Percentiles rank a stretch among this genome's conserved stretches.
These are phyloP conservation scores for Lactifluus piperatus DNA, from an alignment of 768 basidiomycete species.

Conservation along the genomic window DNA sequence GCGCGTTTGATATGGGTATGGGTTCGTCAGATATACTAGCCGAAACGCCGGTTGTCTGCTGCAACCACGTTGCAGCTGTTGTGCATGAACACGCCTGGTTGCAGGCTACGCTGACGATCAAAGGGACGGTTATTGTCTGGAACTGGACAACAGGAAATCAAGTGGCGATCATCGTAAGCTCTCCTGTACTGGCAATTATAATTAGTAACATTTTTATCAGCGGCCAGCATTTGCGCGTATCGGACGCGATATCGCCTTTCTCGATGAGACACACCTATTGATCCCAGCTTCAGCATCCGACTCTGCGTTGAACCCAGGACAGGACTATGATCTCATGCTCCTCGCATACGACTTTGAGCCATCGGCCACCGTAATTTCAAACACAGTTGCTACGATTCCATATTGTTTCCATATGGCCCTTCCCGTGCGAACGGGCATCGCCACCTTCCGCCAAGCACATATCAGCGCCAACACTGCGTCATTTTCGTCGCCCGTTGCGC, in stretches of 20 bases:
- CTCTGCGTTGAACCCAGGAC: constrained; percentile 1
- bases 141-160: constrained; percentile 10
- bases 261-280: constrained; percentile 9
- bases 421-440: constrained; percentile 1
- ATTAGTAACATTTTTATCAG: neutral
- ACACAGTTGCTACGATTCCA: neutral
- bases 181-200: neutral
- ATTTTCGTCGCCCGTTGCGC: neutral
- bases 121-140: constrained; percentile 1
- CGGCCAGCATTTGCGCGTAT: constrained; percentile 1
- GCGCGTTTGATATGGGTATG: neutral
- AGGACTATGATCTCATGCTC: constrained; percentile 1
- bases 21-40: neutral
- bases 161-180: constrained; percentile 1
- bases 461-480: constrained; percentile 5
- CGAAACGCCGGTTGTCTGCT: neutral
- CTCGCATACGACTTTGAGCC: neutral
- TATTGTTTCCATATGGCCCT: constrained; percentile 6
- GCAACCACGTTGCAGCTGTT: neutral
- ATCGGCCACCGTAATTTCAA: neutral
- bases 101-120: neutral
- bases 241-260: constrained; percentile 3
- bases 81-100: neutral
- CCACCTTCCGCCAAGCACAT: neutral
- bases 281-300: constrained; percentile 1